Evolutionary conservation across 106 monocot species (phyloP), one percentile per base, ranked within the genome.

Genomic region (Hemerocallis citrina): DNA sequence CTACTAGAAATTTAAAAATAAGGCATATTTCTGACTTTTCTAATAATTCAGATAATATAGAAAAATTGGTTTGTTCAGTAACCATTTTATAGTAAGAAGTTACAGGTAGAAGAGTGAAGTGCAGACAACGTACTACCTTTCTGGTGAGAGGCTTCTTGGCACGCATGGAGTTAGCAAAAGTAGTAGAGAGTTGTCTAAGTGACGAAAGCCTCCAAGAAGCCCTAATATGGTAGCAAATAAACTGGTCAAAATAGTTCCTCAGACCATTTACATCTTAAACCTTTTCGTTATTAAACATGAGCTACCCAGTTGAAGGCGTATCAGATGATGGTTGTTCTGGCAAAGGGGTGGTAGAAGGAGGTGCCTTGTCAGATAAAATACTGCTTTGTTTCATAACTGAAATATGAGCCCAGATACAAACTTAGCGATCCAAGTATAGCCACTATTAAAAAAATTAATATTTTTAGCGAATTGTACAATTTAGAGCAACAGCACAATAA

Each of bases 361-460:
- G 70, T 39, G 74, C 59, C 71, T 87, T 92, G 38, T 88, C 92
- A 14, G 88, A 88, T 30, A 88, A 70, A 34, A 73, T 88, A 49
- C 81, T 63, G 39, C 61, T 85, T 39, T 76, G 77, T 68, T 88
- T 92, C 40, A 92, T 44, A 59, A 88, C 88, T 83, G 78, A 45
- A 67, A 62, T 7, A 62, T 60, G 29, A 5, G 12, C 19, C 65
- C 21, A 50, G n/a, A n/a, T n/a, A n/a, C n/a, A n/a, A n/a, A n/a
- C n/a, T n/a, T n/a, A n/a, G n/a, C n/a, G n/a, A n/a, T n/a, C n/a
- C 8, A 47, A 54, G n/a, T 32, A 32, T 54, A 5, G 25, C 25
- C n/a, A n/a, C n/a, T n/a, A n/a, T n/a, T 25, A 15, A 32, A 3
- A 21, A 57, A 24, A 9, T 11, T 19, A 57, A 20, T 27, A 34